A percentile compares a stretch with the other conserved stretches of the same genome.
phyloP scores from a whole-genome alignment of 108 stramenopile species.

The Mediolabrus comicus region DNA sequence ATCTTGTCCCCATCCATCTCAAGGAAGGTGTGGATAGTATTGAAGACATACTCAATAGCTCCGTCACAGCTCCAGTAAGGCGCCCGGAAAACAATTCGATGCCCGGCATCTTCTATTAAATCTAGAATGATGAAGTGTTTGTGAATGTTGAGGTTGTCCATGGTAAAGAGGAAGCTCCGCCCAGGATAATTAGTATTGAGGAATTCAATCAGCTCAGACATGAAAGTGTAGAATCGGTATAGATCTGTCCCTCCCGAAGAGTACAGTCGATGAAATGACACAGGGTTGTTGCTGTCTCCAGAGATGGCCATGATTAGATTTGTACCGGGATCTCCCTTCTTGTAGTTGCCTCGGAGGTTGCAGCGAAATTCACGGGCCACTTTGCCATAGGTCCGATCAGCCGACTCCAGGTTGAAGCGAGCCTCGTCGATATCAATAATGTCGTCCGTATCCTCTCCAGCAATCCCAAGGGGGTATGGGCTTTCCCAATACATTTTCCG shows the following conservation, averaged over 20 bases:
- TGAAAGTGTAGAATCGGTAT: constrained; percentile 16
- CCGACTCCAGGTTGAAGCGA: constrained; percentile 10
- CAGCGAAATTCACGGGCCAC: not conserved
- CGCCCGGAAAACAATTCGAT: constrained; percentile 24
- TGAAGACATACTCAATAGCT: constrained; percentile 36
- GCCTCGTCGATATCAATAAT: constrained; percentile 25
- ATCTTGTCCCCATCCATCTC: not conserved
- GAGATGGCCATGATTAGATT: constrained; percentile 23
- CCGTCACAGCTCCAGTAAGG: constrained; percentile 38
- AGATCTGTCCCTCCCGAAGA: constrained; percentile 14
- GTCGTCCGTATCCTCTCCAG: not conserved
- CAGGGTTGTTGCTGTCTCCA: not conserved
- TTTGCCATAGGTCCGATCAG: constrained; percentile 6
- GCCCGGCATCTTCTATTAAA: constrained; percentile 14
- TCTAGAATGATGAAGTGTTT: constrained; percentile 9
- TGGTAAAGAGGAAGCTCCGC: constrained; percentile 12
- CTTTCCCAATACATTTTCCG: constrained; percentile 6
- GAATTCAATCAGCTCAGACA: constrained; percentile 4
- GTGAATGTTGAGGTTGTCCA: constrained; percentile 37
- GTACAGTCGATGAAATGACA: constrained; percentile 11
- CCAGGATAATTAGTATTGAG: not conserved
- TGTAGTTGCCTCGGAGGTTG: constrained; percentile 3
- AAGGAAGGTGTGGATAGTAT: constrained; percentile 18
- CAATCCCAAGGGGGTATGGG: constrained; percentile 1
- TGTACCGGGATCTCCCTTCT: constrained; percentile 8